A percentile compares a stretch with the other conserved stretches of the same genome.
Evolutionary conservation across 257 asterid genomes (phyloP).

Genomic region (Nicotiana tomentosiformis): DNA sequence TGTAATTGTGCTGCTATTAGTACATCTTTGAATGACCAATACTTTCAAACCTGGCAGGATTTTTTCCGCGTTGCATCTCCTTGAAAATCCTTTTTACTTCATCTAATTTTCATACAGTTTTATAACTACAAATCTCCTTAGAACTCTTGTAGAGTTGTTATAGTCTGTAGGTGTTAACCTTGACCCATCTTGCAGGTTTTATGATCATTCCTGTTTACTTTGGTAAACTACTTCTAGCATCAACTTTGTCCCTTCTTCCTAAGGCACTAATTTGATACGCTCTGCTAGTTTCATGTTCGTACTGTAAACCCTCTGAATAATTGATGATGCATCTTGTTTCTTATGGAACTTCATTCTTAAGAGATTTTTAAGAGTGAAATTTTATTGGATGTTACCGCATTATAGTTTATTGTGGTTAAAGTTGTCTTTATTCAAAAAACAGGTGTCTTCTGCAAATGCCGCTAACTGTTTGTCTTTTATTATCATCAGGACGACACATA

Average conservation of each 20-base stretch:
- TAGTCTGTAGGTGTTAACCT: neutral
- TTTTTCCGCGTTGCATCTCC: neutral
- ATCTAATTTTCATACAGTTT: neutral
- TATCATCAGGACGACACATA: slow-evolving; percentile 53
- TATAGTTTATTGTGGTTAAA: neutral
- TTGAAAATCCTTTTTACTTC: neutral
- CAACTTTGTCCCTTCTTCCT: neutral
- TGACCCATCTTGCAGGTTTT: neutral
- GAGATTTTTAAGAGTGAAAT: neutral
- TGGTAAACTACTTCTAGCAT: neutral
- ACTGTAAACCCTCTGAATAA: neutral
- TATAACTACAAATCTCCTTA: neutral
- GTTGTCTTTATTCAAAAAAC: neutral
- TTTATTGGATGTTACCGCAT: neutral
- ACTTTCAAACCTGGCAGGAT: neutral
- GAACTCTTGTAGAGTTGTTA: neutral
- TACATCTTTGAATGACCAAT: neutral
- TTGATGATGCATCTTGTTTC: neutral
- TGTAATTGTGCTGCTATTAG: neutral
- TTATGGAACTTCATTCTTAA: neutral
- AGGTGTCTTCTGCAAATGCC: neutral
- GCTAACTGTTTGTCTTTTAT: slow-evolving; percentile 9
- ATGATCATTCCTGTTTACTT: neutral
- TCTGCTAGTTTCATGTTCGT: neutral
- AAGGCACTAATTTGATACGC: neutral